Evolutionary conservation across 805 yeast species (phyloP).

Genomic region (Saccharomyces eubayanus): DNA sequence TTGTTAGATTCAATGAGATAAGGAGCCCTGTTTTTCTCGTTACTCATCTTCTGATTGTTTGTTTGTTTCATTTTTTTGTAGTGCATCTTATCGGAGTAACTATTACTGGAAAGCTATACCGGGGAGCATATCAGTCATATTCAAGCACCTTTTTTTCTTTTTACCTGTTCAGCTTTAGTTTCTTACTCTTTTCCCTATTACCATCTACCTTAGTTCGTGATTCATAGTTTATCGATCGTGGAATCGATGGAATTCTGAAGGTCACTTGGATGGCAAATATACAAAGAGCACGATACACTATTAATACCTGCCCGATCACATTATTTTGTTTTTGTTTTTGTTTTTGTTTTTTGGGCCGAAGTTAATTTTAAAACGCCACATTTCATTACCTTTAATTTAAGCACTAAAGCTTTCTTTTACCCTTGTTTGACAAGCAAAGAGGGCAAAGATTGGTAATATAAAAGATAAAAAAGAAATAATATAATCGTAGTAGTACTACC

Average conservation of each 20-base stretch:
- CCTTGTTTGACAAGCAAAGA: background rate
- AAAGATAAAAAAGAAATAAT: background rate
- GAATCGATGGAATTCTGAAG: background rate
- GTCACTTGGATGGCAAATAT: background rate
- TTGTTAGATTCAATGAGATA: background rate
- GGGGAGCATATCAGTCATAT: background rate
- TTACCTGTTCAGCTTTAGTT: background rate
- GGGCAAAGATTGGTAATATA: background rate
- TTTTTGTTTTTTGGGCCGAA: background rate
- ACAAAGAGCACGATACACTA: background rate
- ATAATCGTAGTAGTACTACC: background rate
- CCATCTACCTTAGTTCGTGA: background rate
- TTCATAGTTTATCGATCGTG: background rate
- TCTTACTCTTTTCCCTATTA: background rate
- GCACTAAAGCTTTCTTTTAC: background rate
- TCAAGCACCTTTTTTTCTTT: background rate
- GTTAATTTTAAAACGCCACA: background rate
- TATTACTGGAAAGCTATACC: background rate
- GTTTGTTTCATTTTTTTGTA: background rate
- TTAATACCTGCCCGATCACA: background rate
- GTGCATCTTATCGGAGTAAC: background rate
- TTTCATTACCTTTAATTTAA: background rate
- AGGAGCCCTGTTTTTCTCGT: background rate
- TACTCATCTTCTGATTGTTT: background rate
- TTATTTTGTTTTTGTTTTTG: background rate